Evolutionary conservation across 352 stramenopile genomes (phyloP).

Genomic region (Globisporangium okanoganense): DNA sequence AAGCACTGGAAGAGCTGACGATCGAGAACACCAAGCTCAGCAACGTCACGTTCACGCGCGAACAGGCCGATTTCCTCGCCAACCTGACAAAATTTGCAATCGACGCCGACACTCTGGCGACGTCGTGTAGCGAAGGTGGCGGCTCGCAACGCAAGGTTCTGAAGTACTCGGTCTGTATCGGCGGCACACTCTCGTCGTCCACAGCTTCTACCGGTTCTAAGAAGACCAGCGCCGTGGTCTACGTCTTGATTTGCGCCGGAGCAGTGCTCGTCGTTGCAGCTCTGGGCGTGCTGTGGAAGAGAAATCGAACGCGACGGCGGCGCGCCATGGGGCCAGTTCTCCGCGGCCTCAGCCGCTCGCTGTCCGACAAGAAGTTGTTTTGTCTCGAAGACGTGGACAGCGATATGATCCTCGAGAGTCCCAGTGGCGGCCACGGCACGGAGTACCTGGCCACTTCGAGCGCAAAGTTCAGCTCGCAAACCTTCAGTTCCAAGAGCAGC

Average conservation of each 20-base stretch:
- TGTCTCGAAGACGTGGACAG: conserved; percentile 14
- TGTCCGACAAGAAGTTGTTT: conserved; percentile 17
- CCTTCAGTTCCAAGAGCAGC: conserved; percentile 5
- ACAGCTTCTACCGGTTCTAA: background rate
- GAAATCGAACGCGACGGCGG: background rate
- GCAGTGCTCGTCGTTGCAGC: conserved; percentile 3
- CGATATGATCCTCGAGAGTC: conserved; percentile 15
- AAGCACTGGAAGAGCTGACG: conserved; percentile 18
- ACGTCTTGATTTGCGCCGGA: conserved; percentile 1
- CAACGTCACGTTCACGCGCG: conserved; percentile 20
- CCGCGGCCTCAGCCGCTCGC: background rate
- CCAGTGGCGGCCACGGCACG: background rate
- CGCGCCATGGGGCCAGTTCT: background rate
- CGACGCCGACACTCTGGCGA: conserved; percentile 21
- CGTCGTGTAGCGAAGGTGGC: conserved; percentile 8
- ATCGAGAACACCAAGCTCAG: conserved; percentile 20
- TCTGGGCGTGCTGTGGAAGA: conserved; percentile 4
- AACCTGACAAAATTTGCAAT: conserved; percentile 27
- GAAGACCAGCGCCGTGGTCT: background rate
- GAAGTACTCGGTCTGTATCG: conserved; percentile 27
- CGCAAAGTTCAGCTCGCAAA: conserved; percentile 6
- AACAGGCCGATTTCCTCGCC: conserved; percentile 24
- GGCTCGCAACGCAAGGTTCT: conserved; percentile 5
- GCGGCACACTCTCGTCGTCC: background rate
- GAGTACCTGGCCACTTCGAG: conserved; percentile 9